phyloP scores from a whole-genome alignment of 768 basidiomycete species.

The Holtermanniella nyarrowii region DNA sequence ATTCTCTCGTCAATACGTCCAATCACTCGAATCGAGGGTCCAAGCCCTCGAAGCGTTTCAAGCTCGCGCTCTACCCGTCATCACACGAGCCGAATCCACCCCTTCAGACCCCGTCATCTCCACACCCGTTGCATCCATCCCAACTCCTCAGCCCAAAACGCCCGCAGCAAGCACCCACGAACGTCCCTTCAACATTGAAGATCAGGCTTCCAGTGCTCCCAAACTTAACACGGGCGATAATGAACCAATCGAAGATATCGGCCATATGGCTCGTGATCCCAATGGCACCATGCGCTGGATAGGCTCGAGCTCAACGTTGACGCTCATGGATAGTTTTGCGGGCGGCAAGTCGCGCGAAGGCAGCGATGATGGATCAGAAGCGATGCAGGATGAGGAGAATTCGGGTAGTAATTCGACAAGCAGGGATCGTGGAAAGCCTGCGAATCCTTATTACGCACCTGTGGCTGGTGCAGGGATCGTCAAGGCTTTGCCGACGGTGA shows the following conservation, averaged over 20 bases:
- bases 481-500: constrained; percentile 21
- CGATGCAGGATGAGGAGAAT: constrained; percentile 43
- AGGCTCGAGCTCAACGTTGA: constrained; percentile 30
- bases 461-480: constrained; percentile 34
- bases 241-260: constrained; percentile 13
- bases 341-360: constrained; percentile 1
- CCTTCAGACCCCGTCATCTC: too few species aligned
- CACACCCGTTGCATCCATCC: too few species aligned
- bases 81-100: too few species aligned
- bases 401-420: background rate
- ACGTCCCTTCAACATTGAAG: background rate
- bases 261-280: constrained; percentile 33
- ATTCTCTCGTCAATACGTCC: constrained; percentile 32
- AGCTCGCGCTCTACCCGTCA: too few species aligned
- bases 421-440: background rate
- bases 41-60: constrained; percentile 29
- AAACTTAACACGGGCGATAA: background rate
- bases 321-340: constrained; percentile 25
- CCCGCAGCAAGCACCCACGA: background rate
- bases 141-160: background rate
- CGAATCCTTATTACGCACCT: constrained; percentile 30
- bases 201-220: background rate
- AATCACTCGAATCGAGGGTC: constrained; percentile 30
- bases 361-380: constrained; percentile 43
- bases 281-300: constrained; percentile 34